Base-by-base conservation (phyloP, 2,329 filamentous ascomycete species). In the Capronia americana region DNA sequence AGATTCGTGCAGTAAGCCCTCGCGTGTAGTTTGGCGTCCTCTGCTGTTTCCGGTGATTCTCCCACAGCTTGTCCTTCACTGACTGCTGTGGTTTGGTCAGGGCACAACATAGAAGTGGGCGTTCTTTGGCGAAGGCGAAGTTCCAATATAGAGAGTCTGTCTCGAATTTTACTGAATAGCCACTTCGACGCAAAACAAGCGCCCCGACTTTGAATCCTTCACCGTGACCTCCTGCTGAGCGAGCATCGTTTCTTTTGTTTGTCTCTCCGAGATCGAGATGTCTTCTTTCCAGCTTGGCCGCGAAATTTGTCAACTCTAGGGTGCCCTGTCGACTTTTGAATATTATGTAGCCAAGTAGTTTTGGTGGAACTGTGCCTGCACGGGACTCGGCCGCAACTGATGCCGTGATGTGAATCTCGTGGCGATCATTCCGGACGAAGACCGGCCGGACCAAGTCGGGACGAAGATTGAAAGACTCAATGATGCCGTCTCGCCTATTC, bases 191-290 rank as follows among this genome's bases (percentile, higher is more conserved):
- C 71, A 76, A 72, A 0, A 75, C 65, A 0, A 75, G 63, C 2
- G 74, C 68, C 14, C 69, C 74, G 24, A 74, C 30, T 56, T 76
- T 76, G 61, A 74, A 73, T 1, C 72, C 73, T 62, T 76, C 73
- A 1, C 74, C 74, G 51, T 76, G 71, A 7, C 50, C 66, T 10
- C 74, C 74, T 3, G 74, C 71, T 23, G 64, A 4, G n/a, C 66
- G 14, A 1, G 55, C 17, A 0, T 68, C 63, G 4, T 8, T 6
- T 26, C 64, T 32, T 59, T 76, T 74, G 17, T 60, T 70, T 3
- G 67, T 11, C 51, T 53, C 44, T 51, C 65, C 30, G 46, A 64
- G 8, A 11, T 41, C 20, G 6, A 71, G 63, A 68, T 68, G 48
- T 44, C 61, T 57, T 28, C 30, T 28, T 6, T 61, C 55, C 12